These are phyloP conservation scores for Fusarium nodosum DNA, from an alignment of 2,329 filamentous ascomycete species.

Conservation along the genomic window DNA sequence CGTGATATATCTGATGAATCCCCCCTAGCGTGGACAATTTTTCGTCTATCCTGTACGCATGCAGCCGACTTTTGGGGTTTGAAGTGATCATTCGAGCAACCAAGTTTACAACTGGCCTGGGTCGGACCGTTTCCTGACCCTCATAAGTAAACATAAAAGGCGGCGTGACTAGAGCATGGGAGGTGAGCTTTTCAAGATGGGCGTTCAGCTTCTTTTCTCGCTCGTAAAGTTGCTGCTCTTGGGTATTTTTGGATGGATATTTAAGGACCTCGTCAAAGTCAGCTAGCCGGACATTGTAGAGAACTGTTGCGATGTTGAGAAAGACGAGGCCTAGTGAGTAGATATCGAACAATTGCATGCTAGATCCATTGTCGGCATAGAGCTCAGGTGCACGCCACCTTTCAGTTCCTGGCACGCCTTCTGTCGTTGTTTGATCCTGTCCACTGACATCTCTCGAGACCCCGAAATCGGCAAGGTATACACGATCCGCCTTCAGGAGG, in stretches of 20 bases:
- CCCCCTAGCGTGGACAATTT: slow-evolving; percentile 62
- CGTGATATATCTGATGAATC: slow-evolving; percentile 63
- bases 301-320: slow-evolving; percentile 59
- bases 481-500: slow-evolving; percentile 59
- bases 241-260: slow-evolving; percentile 47
- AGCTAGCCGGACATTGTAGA: slow-evolving; percentile 57
- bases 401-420: slow-evolving; percentile 57
- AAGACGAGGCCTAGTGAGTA: slow-evolving; percentile 64
- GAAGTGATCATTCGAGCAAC: slow-evolving; percentile 55
- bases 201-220: slow-evolving; percentile 55
- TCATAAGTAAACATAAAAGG: slow-evolving; percentile 57
- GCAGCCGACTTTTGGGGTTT: slow-evolving; percentile 52
- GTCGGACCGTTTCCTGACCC: slow-evolving; percentile 56
- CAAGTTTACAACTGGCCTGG: slow-evolving; percentile 58
- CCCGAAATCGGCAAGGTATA: slow-evolving; percentile 65
- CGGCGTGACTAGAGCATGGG: slow-evolving; percentile 53
- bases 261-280: slow-evolving; percentile 58
- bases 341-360: slow-evolving; percentile 63
- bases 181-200: slow-evolving; percentile 54
- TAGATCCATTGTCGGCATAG: slow-evolving; percentile 54
- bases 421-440: slow-evolving; percentile 61
- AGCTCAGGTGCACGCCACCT: slow-evolving; percentile 64
- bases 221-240: slow-evolving; percentile 52
- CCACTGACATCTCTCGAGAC: slow-evolving; percentile 63
- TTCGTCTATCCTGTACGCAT: slow-evolving; percentile 56